Evolutionary conservation across 1,284 basidiomycete species (phyloP), one percentile per base, ranked within the genome.

Genomic region (Cryptococcus floricola): DNA sequence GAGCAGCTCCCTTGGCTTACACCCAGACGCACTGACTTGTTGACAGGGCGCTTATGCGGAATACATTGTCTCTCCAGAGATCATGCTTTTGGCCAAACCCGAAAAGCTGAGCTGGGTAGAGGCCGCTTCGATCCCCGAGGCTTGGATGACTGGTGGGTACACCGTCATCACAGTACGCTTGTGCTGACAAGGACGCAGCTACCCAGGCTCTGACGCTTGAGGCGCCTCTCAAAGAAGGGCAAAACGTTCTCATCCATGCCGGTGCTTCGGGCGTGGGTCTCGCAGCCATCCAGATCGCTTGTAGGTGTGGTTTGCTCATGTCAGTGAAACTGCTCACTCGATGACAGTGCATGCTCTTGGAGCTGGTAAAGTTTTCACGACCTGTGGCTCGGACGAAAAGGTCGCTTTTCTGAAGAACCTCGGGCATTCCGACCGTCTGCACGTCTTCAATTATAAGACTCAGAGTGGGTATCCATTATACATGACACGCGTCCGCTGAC

Each of bases 191-290:
- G 54, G 45, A 50, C 19, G 51, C 25, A 53, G 57, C 60, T 64
- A 87, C 86, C 77, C 90, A 93, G 69, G 89, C 88, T 0, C 76
- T 94, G 23, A 81, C 88, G 57, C 73, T 87, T 31, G 84, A 86
- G 59, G 87, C 86, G 3, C 81, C 87, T 62, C 68, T 93, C 48
- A 83, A 87, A 68, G 71, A 81, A 61, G 86, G 85, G 34, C 87
- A 91, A 50, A 79, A 88, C 65, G 88, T 91, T 10, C 81, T 98
- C 19, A 82, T 98, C 25, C 94, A 96, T 70, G 91, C 91, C 25
- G 91, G 87, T 9, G 91, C 90, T 3, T 90, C 88, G 9, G 91
- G 93, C 50, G 93, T 97, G 3, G 94, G 94, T 2, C 77, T 95
- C 14, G 88, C 93, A 3, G 91, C 91, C 3, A 91, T 91, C 55